Evolutionary conservation across 176 grass and related monocot species (phyloP).

Genomic region (Carex kokanica): DNA sequence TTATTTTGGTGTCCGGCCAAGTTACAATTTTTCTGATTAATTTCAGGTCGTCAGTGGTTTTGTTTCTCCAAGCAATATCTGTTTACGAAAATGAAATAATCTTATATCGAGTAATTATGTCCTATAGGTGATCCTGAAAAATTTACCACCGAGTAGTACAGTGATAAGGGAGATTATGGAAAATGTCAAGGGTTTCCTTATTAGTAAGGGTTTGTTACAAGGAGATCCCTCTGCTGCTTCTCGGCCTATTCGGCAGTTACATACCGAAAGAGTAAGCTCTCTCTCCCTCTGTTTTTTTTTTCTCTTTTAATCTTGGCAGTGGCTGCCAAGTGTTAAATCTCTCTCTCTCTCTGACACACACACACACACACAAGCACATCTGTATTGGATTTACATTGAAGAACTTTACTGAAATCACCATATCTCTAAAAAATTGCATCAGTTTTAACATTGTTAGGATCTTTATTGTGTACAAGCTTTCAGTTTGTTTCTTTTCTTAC

Average conservation of each 20-base stretch:
- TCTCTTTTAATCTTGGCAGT: neutral
- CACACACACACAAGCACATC: neutral
- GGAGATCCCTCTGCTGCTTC: slow-evolving; percentile 45
- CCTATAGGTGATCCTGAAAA: slow-evolving; percentile 69
- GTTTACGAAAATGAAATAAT: neutral
- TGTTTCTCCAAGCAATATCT: neutral
- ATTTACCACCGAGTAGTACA: slow-evolving; percentile 68
- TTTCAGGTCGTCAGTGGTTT: neutral
- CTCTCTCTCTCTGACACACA: neutral
- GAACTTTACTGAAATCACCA: neutral
- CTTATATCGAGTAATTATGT: neutral
- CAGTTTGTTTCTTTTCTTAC: neutral
- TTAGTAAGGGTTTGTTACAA: slow-evolving; percentile 73
- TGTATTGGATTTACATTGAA: neutral
- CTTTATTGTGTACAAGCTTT: neutral
- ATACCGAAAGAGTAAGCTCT: slow-evolving; percentile 55
- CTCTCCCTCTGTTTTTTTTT: neutral
- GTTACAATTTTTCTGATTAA: neutral
- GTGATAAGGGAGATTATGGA: slow-evolving; percentile 77
- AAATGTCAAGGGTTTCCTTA: slow-evolving; percentile 65
- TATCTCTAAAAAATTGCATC: neutral
- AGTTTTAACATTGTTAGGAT: neutral
- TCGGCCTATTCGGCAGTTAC: slow-evolving; percentile 51
- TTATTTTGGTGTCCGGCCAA: neutral
- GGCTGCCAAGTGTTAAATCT: neutral